Conservation (phyloP, 768 basidiomycete genomes). For the Candolleomyces aberdarensis region DNA sequence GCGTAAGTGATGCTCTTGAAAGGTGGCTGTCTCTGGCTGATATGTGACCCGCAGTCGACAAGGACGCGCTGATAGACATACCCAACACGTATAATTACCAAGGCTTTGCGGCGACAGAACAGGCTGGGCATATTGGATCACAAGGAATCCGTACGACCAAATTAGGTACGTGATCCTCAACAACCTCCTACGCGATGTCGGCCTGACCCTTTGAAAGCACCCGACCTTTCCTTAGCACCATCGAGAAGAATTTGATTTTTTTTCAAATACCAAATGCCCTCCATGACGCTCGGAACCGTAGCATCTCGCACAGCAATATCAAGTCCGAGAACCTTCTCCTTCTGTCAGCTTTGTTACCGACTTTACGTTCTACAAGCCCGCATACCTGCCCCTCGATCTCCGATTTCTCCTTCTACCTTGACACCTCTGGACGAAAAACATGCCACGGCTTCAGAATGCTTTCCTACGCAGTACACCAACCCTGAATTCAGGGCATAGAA, state of each 20-base stretch:
- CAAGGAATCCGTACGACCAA: constrained; percentile 92
- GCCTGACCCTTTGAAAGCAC: constrained; percentile 51
- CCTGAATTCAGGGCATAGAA: constrained; percentile 73
- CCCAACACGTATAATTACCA: constrained; percentile 90
- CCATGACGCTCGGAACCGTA: constrained; percentile 76
- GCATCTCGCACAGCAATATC: constrained; percentile 96
- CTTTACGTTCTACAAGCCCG: constrained; percentile 95
- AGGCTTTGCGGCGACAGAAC: constrained; percentile 89
- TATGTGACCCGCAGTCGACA: constrained; percentile 55
- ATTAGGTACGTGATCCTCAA: constrained; percentile 67
- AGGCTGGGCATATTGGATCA: constrained; percentile 96
- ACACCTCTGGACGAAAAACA: constrained; percentile 88
- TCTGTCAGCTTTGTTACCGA: too few relatives aligned
- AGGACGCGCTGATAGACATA: constrained; percentile 80
- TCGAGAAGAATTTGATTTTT: constrained; percentile 98
- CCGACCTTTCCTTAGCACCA: constrained; percentile 83
- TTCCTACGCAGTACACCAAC: constrained; percentile 72
- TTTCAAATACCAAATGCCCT: constrained; percentile 89
- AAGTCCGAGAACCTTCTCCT: constrained; percentile 98
- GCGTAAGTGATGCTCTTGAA: constrained; percentile 37
- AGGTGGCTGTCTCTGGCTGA: constrained; percentile 6
- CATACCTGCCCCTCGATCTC: constrained; percentile 89
- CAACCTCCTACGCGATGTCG: neutral
- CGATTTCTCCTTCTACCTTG: constrained; percentile 97
- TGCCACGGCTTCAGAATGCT: constrained; percentile 97